Evolutionary conservation across 2,329 filamentous ascomycete species (phyloP).

Genomic region (Pochonia chlamydosporia): DNA sequence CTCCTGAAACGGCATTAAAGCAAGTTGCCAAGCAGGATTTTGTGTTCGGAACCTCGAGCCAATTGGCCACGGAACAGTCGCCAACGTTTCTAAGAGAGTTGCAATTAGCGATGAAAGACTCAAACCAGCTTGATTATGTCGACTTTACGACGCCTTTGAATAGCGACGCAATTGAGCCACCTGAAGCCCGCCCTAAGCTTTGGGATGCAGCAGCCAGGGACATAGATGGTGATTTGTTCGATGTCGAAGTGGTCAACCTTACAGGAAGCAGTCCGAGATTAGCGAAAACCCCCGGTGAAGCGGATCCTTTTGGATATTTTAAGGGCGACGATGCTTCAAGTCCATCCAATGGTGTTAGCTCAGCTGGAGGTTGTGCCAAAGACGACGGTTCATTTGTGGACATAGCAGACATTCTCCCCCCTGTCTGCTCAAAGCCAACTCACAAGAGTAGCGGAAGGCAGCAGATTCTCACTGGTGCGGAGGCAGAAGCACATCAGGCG

Average conservation of each 20-base stretch:
- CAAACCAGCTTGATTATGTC: conserved; percentile 39
- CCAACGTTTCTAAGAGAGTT: conserved; percentile 59
- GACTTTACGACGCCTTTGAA: conserved; percentile 33
- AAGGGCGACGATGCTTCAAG: conserved; percentile 9
- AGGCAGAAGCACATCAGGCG: not conserved
- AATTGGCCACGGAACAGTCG: conserved; percentile 68
- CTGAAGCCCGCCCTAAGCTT: conserved; percentile 36
- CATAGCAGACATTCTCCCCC: conserved; percentile 18
- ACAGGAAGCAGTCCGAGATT: conserved; percentile 33
- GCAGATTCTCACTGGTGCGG: conserved; percentile 9
- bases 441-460: too few relatives aligned
- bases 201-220: conserved; percentile 70
- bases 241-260: conserved; percentile 57
- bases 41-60: conserved; percentile 81
- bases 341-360: not conserved
- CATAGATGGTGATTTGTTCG: conserved; percentile 56
- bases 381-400: conserved; percentile 16
- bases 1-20: conserved; percentile 61
- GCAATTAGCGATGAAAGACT: conserved; percentile 55
- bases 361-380: not conserved
- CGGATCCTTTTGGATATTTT: conserved; percentile 35
- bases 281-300: conserved; percentile 15
- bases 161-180: conserved; percentile 30
- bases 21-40: conserved; percentile 67
- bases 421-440: not conserved